Conservation (phyloP, 176 grass and related monocot genomes). For the maize (Zea mays) region DNA sequence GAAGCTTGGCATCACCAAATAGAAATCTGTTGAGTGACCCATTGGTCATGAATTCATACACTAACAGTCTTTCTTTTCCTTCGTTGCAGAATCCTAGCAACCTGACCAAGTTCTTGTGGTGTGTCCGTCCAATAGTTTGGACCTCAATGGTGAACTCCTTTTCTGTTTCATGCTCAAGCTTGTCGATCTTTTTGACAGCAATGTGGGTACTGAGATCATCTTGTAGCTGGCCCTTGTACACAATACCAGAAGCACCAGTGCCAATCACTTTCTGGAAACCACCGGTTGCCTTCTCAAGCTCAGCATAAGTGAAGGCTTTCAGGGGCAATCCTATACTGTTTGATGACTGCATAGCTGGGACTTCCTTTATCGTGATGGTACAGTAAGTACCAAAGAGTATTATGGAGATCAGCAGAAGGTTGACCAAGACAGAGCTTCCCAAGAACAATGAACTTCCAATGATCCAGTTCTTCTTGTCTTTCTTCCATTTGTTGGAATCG, state of each 20-base stretch:
- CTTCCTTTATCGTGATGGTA: slow-evolving; percentile 12
- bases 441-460: slow-evolving; percentile 41
- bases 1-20: slow-evolving; percentile 20
- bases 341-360: background rate
- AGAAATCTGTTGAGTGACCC: slow-evolving; percentile 43
- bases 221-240: slow-evolving; percentile 42
- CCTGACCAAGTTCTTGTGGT: slow-evolving; percentile 60
- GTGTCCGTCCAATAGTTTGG: slow-evolving; percentile 46
- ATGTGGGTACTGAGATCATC: background rate
- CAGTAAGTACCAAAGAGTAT: slow-evolving; percentile 25
- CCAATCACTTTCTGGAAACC: slow-evolving; percentile 49
- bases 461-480: slow-evolving; percentile 36
- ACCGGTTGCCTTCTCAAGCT: slow-evolving; percentile 41
- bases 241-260: slow-evolving; percentile 45
- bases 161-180: slow-evolving; percentile 38
- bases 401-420: slow-evolving; percentile 28
- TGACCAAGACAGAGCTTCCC: slow-evolving; percentile 39
- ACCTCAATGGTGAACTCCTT: slow-evolving; percentile 58
- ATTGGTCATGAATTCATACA: slow-evolving; percentile 60
- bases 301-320: slow-evolving; percentile 38
- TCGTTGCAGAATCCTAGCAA: slow-evolving; percentile 57
- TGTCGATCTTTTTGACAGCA: slow-evolving; percentile 55
- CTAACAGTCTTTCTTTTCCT: slow-evolving; percentile 46
- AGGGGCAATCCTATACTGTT: slow-evolving; percentile 21
- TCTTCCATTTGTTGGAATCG: background rate